Conservation (phyloP, 129 eudicot genomes). For the Kitagawia praeruptora region DNA sequence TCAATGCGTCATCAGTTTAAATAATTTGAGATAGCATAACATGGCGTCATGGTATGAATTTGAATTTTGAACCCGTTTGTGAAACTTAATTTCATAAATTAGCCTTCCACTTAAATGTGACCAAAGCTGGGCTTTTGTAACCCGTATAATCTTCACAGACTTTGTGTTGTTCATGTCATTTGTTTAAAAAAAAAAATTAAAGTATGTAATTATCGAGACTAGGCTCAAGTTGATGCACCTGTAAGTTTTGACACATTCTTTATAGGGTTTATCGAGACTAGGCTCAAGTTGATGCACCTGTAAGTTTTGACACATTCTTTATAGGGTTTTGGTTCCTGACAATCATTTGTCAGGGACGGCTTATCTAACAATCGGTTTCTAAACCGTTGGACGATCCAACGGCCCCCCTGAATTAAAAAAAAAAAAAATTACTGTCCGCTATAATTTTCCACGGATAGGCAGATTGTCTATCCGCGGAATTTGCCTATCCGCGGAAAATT, state of each 20-base stretch:
- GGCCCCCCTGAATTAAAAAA: too few species aligned
- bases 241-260: background rate
- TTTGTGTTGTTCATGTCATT: background rate
- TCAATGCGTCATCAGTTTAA: background rate
- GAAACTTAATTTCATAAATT: background rate
- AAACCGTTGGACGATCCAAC: too few species aligned
- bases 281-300: background rate
- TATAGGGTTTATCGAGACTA: background rate
- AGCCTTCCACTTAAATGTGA: background rate
- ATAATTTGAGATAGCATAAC: background rate
- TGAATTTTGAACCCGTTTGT: background rate
- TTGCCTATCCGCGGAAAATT: too few species aligned
- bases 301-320: too few species aligned
- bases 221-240: background rate
- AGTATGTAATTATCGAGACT: background rate
- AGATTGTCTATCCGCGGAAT: too few species aligned
- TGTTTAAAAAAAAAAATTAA: too few species aligned
- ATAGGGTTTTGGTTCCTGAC: too few species aligned
- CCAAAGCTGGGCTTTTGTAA: background rate
- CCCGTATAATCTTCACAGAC: background rate
- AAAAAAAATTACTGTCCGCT: too few species aligned
- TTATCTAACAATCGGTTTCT: too few species aligned
- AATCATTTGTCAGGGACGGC: too few species aligned
- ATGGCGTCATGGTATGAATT: background rate
- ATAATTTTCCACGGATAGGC: too few species aligned